phyloP scores from a whole-genome alignment of 495 filamentous ascomycete species.

The Glonium stellatum region DNA sequence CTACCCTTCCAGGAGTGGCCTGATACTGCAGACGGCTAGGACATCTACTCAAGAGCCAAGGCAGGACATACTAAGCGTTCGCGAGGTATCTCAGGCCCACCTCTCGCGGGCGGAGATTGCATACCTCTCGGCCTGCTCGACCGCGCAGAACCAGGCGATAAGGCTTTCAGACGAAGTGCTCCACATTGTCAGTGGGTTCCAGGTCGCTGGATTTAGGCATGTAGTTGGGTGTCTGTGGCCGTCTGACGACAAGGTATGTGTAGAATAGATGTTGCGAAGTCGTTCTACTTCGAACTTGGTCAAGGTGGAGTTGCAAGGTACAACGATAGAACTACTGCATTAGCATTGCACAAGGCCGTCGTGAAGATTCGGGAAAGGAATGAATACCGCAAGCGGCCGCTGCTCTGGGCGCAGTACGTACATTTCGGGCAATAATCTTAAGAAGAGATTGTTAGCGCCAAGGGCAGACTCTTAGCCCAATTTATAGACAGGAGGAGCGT shows the following conservation, averaged over 20 bases:
- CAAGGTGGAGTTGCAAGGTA: neutral
- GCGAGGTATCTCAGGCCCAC: constrained; percentile 10
- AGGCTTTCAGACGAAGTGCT: constrained; percentile 31
- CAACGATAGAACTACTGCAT: constrained; percentile 4
- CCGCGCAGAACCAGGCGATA: constrained; percentile 15
- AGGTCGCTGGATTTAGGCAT: constrained; percentile 36
- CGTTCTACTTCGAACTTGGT: constrained; percentile 14
- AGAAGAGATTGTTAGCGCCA: too few relatives aligned
- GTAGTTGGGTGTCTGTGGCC: constrained; percentile 31
- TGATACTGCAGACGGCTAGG: constrained; percentile 28
- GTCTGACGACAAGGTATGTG: constrained; percentile 19
- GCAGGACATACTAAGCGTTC: constrained; percentile 17
- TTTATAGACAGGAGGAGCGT: too few relatives aligned
- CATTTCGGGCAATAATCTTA: constrained; percentile 1
- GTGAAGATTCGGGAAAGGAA: constrained; percentile 5
- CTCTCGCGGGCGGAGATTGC: constrained; percentile 18
- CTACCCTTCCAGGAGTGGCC: constrained; percentile 25
- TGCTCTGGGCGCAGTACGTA: constrained; percentile 4
- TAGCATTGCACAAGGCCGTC: constrained; percentile 3
- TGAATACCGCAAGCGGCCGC: constrained; percentile 9
- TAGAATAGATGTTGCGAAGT: constrained; percentile 16
- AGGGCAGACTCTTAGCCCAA: too few relatives aligned
- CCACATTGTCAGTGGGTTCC: constrained; percentile 35
- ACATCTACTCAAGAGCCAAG: neutral
- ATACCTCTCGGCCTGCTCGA: constrained; percentile 33